A percentile compares a stretch with the other conserved stretches of the same genome.
These are phyloP conservation scores for Hygrocybe punicea DNA, from an alignment of 768 basidiomycete genomes.

Conservation along the genomic window DNA sequence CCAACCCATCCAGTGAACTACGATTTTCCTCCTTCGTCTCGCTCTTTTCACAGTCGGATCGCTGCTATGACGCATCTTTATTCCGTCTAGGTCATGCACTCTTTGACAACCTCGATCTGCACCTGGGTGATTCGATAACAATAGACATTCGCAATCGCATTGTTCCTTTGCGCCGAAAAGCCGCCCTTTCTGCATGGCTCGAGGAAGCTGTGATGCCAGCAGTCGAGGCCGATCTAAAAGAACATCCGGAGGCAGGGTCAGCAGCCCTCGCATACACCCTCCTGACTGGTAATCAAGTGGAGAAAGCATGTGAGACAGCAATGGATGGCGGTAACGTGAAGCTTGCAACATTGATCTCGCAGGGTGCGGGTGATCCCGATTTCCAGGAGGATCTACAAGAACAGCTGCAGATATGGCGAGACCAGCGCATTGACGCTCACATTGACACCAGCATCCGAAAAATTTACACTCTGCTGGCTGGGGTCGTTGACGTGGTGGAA, in stretches of 20 bases:
- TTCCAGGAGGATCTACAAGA: slow-evolving; percentile 69
- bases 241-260: slow-evolving; percentile 41
- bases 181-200: slow-evolving; percentile 82
- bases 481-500: slow-evolving; percentile 56
- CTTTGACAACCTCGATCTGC: slow-evolving; percentile 79
- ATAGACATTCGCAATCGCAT: slow-evolving; percentile 64
- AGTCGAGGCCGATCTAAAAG: slow-evolving; percentile 70
- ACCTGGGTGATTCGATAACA: slow-evolving; percentile 50
- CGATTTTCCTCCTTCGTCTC: slow-evolving; percentile 75
- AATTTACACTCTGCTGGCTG: slow-evolving; percentile 81
- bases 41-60: slow-evolving; percentile 68
- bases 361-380: slow-evolving; percentile 73
- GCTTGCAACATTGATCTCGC: slow-evolving; percentile 84
- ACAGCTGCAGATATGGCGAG: slow-evolving; percentile 82
- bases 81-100: slow-evolving; percentile 88
- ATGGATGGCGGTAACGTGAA: slow-evolving; percentile 74
- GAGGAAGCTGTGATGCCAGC: slow-evolving; percentile 63
- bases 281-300: slow-evolving; percentile 86
- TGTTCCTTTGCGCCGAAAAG: slow-evolving; percentile 64
- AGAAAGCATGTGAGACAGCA: slow-evolving; percentile 72
- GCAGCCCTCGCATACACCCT: slow-evolving; percentile 65
- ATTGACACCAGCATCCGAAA: slow-evolving; percentile 66
- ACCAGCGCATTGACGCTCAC: slow-evolving; percentile 68
- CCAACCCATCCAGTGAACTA: slow-evolving; percentile 58
- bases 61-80: slow-evolving; percentile 68